Percentiles rank a stretch among this genome's conserved stretches.
phyloP scores from a whole-genome alignment of 345 rosid genomes.

The Arabidopsis suecica region DNA sequence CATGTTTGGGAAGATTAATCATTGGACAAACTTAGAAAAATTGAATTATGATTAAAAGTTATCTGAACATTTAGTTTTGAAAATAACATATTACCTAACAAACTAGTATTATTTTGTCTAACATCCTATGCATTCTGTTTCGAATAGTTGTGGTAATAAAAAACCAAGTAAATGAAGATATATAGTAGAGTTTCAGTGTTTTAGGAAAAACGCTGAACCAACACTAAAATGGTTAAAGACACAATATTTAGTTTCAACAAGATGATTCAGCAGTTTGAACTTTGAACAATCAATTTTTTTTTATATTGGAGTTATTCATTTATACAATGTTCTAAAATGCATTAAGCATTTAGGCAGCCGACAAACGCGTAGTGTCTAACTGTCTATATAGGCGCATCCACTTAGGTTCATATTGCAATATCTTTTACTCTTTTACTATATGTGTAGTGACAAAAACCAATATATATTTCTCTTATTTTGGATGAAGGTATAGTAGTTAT shows the following conservation, averaged over 20 bases:
- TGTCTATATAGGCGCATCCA: too few species aligned
- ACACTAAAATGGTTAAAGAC: background rate
- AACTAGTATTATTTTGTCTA: background rate
- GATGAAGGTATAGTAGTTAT: too few species aligned
- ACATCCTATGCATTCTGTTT: background rate
- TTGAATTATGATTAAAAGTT: background rate
- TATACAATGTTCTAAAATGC: background rate
- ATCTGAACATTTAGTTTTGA: background rate
- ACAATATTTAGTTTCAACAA: background rate
- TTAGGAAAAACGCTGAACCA: background rate
- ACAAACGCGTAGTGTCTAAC: too few species aligned
- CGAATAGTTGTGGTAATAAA: background rate
- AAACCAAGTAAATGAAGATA: background rate
- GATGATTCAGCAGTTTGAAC: background rate
- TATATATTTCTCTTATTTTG: background rate
- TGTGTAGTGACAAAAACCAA: background rate
- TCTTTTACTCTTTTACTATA: too few species aligned
- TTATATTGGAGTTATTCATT: background rate
- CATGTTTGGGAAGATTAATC: constrained; percentile 11
- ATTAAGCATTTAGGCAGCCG: too few species aligned
- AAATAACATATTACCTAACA: background rate
- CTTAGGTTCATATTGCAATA: too few species aligned
- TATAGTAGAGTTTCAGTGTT: background rate
- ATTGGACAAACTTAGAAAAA: background rate
- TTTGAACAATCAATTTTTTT: background rate